Conservation (phyloP, 768 basidiomycete species). For the Coprinopsis sp. region DNA sequence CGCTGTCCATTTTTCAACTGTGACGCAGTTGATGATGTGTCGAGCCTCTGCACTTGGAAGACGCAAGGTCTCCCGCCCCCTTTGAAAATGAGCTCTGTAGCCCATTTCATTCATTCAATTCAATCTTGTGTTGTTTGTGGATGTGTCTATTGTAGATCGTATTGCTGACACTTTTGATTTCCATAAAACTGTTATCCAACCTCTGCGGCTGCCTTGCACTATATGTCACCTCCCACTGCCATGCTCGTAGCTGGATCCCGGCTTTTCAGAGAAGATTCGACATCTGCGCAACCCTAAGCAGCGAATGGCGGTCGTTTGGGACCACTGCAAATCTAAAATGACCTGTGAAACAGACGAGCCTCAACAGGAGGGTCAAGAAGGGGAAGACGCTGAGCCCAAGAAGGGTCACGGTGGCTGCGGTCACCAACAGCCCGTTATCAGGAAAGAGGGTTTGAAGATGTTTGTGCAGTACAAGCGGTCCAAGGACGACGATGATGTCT, state of each 20-base stretch:
- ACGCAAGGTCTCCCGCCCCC: slow-evolving; percentile 60
- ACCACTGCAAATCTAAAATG: slow-evolving; percentile 83
- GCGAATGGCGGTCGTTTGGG: slow-evolving; percentile 84
- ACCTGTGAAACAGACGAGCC: slow-evolving; percentile 85
- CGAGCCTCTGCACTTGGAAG: slow-evolving; percentile 54
- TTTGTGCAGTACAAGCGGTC: slow-evolving; percentile 91
- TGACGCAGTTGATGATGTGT: slow-evolving; percentile 65
- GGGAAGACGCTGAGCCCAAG: slow-evolving; percentile 67
- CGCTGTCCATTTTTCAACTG: slow-evolving; percentile 54
- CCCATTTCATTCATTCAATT: slow-evolving; percentile 60
- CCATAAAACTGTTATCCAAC: slow-evolving; percentile 13
- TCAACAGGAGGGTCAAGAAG: slow-evolving; percentile 78
- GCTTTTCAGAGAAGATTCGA: slow-evolving; percentile 82
- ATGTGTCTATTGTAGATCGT: slow-evolving; percentile 11
- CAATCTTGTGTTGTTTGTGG: slow-evolving; percentile 22
- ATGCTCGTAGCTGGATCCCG: slow-evolving; percentile 69
- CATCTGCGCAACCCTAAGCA: slow-evolving; percentile 82
- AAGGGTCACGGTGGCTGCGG: slow-evolving; percentile 98
- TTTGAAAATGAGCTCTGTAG: slow-evolving; percentile 50
- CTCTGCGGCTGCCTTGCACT: slow-evolving; percentile 23
- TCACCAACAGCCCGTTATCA: slow-evolving; percentile 79
- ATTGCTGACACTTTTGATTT: slow-evolving; percentile 11
- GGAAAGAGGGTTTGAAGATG: slow-evolving; percentile 94
- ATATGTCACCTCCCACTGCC: slow-evolving; percentile 11
- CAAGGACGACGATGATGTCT: slow-evolving; percentile 93